These are phyloP conservation scores for Lodderomyces parapsilosis DNA, from an alignment of 1,139 yeast species.

Conservation along the genomic window DNA sequence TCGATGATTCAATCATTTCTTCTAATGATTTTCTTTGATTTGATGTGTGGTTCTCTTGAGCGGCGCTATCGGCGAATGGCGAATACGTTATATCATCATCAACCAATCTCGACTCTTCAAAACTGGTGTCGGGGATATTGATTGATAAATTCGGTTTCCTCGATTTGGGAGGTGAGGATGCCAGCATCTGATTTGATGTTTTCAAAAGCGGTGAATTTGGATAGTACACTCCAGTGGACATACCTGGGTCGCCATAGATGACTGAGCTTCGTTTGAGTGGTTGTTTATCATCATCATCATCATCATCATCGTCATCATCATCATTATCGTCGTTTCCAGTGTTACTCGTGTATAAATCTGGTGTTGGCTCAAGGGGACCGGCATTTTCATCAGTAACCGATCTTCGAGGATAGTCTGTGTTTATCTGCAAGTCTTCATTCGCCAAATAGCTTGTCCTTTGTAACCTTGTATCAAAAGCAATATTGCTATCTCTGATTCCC, in stretches of 20 bases:
- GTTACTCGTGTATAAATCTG: no score
- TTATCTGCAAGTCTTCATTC: conserved; percentile 19
- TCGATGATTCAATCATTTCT: conserved; percentile 11
- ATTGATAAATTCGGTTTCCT: conserved; percentile 10
- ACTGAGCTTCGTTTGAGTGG: conserved; percentile 7
- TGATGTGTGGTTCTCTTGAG: not conserved
- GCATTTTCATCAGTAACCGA: conserved; percentile 10
- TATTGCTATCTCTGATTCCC: conserved; percentile 28
- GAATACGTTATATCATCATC: conserved; percentile 9
- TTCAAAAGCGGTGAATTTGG: conserved; percentile 13
- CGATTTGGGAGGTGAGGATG: conserved; percentile 1
- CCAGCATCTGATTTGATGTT: conserved; percentile 3
- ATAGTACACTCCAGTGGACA: conserved; percentile 12
- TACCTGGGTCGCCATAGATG: conserved; percentile 8
- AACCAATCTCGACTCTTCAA: not conserved
- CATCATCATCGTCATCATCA: conserved; percentile 10
- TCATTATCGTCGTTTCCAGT: no score
- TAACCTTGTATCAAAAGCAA: conserved; percentile 28
- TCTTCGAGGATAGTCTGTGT: conserved; percentile 10
- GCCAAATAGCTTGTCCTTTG: conserved; percentile 30
- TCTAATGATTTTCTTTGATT: conserved; percentile 4
- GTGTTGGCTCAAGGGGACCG: conserved; percentile 3
- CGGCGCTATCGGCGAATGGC: conserved; percentile 3
- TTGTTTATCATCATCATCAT: conserved; percentile 3
- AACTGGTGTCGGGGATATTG: conserved; percentile 7